Base-by-base conservation (phyloP, 305 asterid species). In the Solanum hybrid region DNA sequence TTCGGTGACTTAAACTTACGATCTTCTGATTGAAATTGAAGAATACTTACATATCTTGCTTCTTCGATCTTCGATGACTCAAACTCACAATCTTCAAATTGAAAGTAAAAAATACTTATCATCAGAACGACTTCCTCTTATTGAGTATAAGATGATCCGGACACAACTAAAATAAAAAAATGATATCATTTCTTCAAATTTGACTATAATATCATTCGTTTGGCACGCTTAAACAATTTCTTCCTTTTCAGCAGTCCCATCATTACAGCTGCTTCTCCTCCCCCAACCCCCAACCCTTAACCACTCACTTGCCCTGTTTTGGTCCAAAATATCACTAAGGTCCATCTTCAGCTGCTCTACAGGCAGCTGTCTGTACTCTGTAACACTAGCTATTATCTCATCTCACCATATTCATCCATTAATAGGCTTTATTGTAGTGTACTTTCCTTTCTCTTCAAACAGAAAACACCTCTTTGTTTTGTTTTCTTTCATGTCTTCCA, bases 181-280 rank as follows among this genome's bases (percentile, higher is more conserved):
- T 6, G 73, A 61, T 61, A 22, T 61, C 28, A 22, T 64, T 22
- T 64, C 73, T 22, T 64, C 29, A 67, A 67, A 67, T 67, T 67
- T 82, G 87, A 40, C 37, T 3, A 18, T 84, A 64, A 8, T 64
- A 64, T 3, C 11, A 29, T 9, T 24, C 28, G 20, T 83, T 40
- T 16, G 26, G 73, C 73, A 83, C 73, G 87, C 76, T 31, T 51
- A 57, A 84, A 51, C 88, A 84, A 84, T n/a, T 51, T 83, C 26
- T 0, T 51, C 76, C 34, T 46, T 77, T 88, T 61, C 37, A 34
- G 34, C 28, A n/a, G 90, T 88, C 87, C 74, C 90, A 88, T 88
- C 90, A 88, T 22, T 88, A 88, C 90, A 88, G 90, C 90, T 88
- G 35, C 61, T 33, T 28, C 74, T 42, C 37, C 16, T 5, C 4